These are phyloP conservation scores for Bondarzewia mesenterica DNA, from an alignment of 1,284 basidiomycete species.

Conservation along the genomic window DNA sequence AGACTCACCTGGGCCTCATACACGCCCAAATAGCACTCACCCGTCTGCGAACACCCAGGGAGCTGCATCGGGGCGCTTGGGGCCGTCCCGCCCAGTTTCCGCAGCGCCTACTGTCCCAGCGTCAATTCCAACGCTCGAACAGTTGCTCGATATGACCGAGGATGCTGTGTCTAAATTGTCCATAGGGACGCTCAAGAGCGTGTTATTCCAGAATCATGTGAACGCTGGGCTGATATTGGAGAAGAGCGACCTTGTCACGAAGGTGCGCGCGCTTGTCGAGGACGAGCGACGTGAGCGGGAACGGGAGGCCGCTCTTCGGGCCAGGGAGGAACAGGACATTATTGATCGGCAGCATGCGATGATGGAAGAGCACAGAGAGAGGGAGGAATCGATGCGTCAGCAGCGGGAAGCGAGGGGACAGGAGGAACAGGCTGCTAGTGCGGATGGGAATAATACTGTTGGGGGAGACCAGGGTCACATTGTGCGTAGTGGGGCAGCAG, in stretches of 20 bases:
- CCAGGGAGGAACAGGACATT: conserved; percentile 28
- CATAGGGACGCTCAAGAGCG: conserved; percentile 36
- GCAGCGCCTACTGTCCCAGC: conserved; percentile 20
- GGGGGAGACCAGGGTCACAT: no score
- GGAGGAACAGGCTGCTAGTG: conserved; percentile 1
- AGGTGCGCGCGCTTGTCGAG: conserved; percentile 55
- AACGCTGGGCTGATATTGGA: conserved; percentile 52
- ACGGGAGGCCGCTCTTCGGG: conserved; percentile 40
- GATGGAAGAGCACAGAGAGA: conserved; percentile 26
- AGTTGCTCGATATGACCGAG: conserved; percentile 52
- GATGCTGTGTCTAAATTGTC: conserved; percentile 3
- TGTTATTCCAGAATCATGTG: conserved; percentile 72
- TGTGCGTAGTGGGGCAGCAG: no score
- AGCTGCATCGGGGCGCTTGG: background rate
- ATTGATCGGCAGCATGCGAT: conserved; percentile 27
- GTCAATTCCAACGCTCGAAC: conserved; percentile 46
- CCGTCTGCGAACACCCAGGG: background rate
- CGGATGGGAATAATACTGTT: background rate
- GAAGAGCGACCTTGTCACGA: conserved; percentile 68
- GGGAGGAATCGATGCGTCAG: conserved; percentile 25
- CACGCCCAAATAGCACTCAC: conserved; percentile 9
- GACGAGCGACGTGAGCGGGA: conserved; percentile 57
- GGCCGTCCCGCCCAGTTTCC: conserved; percentile 13
- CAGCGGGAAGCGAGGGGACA: conserved; percentile 25
- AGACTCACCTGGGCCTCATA: conserved; percentile 12